A percentile compares a stretch with the other conserved stretches of the same genome.
Evolutionary conservation across 306 rosid genomes (phyloP).

Genomic region (Pterocarpus santalinus): DNA sequence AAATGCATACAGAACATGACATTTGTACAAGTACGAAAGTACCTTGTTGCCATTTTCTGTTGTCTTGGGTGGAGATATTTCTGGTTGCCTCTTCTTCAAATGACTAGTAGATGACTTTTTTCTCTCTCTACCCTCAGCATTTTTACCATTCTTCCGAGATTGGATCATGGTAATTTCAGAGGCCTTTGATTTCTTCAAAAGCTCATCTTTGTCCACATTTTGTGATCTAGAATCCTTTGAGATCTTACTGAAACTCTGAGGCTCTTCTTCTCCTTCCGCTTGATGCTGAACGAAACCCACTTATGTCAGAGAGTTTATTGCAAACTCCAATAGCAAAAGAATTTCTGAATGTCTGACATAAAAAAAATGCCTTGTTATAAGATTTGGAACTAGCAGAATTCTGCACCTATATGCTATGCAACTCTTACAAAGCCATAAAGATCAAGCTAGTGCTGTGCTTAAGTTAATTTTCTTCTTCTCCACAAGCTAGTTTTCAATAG

Average conservation of each 20-base stretch:
- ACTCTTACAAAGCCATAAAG: slow-evolving; percentile 7
- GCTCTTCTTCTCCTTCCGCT: slow-evolving; percentile 54
- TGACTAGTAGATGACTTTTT: slow-evolving; percentile 51
- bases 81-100: slow-evolving; percentile 59
- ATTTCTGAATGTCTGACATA: slow-evolving; percentile 13
- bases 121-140: slow-evolving; percentile 48
- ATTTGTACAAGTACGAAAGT: slow-evolving; percentile 11
- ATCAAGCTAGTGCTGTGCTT: not conserved
- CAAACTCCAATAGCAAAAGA: slow-evolving; percentile 31
- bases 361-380: not conserved
- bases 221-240: slow-evolving; percentile 55
- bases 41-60: slow-evolving; percentile 65
- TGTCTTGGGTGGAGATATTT: slow-evolving; percentile 45
- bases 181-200: slow-evolving; percentile 49
- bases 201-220: slow-evolving; percentile 51
- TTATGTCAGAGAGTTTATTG: not conserved
- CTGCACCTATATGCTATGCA: not conserved
- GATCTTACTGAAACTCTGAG: slow-evolving; percentile 45
- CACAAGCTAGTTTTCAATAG: not conserved
- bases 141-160: slow-evolving; percentile 44
- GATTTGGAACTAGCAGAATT: slow-evolving; percentile 8
- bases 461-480: too few relatives aligned
- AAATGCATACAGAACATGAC: slow-evolving; percentile 17
- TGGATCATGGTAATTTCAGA: slow-evolving; percentile 47
- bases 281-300: slow-evolving; percentile 51